Conservation (phyloP, 179 eudicot genomes). For the Pouteria campechiana region DNA sequence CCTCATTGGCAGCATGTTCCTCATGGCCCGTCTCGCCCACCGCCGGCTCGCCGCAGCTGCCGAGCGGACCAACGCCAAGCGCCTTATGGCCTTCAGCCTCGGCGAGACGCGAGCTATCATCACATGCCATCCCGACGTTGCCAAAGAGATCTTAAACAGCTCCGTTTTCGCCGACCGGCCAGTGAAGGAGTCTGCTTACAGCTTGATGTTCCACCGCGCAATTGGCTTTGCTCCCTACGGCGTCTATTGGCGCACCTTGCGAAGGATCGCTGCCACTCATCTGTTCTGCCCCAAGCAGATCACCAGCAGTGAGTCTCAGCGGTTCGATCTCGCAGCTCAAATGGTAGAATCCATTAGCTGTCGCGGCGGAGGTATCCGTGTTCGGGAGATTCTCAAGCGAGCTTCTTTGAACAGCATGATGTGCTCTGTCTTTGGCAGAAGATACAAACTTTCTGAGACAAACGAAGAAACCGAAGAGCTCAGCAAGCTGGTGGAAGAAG, state of each 20-base stretch:
- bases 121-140: slow-evolving; percentile 52
- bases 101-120: slow-evolving; percentile 65
- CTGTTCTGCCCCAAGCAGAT: slow-evolving; percentile 53
- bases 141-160: slow-evolving; percentile 51
- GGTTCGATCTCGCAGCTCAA: slow-evolving; percentile 20
- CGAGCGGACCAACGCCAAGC: no score
- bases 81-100: slow-evolving; percentile 63
- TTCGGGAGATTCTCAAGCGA: slow-evolving; percentile 38
- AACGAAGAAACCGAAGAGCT: slow-evolving; percentile 14
- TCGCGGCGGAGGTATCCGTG: slow-evolving; percentile 22
- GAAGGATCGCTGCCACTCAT: slow-evolving; percentile 56
- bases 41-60: slow-evolving; percentile 20
- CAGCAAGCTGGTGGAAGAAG: slow-evolving; percentile 58
- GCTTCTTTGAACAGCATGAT: slow-evolving; percentile 77
- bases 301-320: slow-evolving; percentile 13
- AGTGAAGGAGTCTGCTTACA: slow-evolving; percentile 73
- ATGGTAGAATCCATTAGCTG: slow-evolving; percentile 18
- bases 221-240: slow-evolving; percentile 95
- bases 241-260: slow-evolving; percentile 63
- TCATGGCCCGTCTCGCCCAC: slow-evolving; percentile 36
- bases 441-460: slow-evolving; percentile 14
- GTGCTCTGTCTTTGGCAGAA: slow-evolving; percentile 70
- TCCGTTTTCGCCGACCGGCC: slow-evolving; percentile 77
- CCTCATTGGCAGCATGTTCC: slow-evolving; percentile 31
- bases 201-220: slow-evolving; percentile 61